Evolutionary conservation across 2,329 filamentous ascomycete species (phyloP).

Genomic region (Aspergillus oerlinghausenensis): DNA sequence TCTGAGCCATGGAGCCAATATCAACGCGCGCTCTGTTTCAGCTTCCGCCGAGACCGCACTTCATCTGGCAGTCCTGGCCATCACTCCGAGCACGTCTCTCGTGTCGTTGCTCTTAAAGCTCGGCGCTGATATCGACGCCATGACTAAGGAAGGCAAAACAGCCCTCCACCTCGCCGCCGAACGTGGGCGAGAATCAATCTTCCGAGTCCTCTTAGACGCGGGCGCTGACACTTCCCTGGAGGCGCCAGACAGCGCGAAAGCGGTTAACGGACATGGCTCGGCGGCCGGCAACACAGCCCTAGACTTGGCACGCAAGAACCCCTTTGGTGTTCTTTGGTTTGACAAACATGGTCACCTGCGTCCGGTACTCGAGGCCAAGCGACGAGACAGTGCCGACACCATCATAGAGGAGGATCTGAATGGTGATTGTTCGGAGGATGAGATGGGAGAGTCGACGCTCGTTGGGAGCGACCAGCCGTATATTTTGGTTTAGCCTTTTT

Average conservation of each 20-base stretch:
- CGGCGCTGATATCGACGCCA: slow-evolving; percentile 17
- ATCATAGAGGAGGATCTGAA: slow-evolving; percentile 14
- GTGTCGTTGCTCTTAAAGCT: slow-evolving; percentile 19
- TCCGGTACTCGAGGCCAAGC: slow-evolving; percentile 2
- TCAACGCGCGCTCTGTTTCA: no score
- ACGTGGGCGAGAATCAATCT: slow-evolving; percentile 21
- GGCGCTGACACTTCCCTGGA: slow-evolving; percentile 22
- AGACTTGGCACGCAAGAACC: slow-evolving; percentile 21
- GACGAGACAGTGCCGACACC: slow-evolving; percentile 15
- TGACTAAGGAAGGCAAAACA: slow-evolving; percentile 18
- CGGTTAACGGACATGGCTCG: slow-evolving; percentile 1
- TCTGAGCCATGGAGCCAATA: slow-evolving; percentile 19
- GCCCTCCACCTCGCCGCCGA: slow-evolving; percentile 25
- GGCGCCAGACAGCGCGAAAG: slow-evolving; percentile 7
- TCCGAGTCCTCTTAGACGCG: slow-evolving; percentile 18
- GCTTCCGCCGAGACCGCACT: slow-evolving; percentile 20
- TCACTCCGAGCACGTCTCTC: slow-evolving; percentile 14
- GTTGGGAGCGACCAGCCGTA: slow-evolving; percentile 8
- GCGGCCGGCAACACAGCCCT: slow-evolving; percentile 17
- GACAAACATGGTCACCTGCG: slow-evolving; percentile 14
- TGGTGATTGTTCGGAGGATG: slow-evolving; percentile 9
- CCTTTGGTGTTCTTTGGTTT: slow-evolving; percentile 20
- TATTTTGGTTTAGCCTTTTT: slow-evolving; percentile 3
- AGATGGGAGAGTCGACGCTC: slow-evolving; percentile 13
- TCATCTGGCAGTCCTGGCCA: slow-evolving; percentile 21